A percentile compares a stretch with the other conserved stretches of the same genome.
Evolutionary conservation across 1,139 yeast species (phyloP).

Genomic region (Yamadazyma atlantica): DNA sequence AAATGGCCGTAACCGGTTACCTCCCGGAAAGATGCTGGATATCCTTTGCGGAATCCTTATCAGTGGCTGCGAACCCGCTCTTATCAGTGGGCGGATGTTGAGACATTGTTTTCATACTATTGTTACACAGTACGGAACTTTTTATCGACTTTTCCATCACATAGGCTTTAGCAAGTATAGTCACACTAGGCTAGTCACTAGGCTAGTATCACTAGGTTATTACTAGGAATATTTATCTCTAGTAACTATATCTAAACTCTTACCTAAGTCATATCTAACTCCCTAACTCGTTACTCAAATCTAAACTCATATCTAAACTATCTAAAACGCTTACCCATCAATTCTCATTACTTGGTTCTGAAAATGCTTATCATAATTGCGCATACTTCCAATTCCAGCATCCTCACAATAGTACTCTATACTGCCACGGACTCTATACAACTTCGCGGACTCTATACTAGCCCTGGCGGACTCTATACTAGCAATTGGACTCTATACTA

Average conservation of each 20-base stretch:
- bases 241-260: not conserved
- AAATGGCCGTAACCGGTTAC: not conserved
- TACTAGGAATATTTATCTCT: no score
- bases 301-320: not conserved
- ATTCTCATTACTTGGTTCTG: not conserved
- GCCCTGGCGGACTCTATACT: not conserved
- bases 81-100: no score
- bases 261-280: not conserved
- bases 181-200: no score
- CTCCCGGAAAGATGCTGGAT: no score
- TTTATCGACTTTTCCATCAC: no score
- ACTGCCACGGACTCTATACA: not conserved
- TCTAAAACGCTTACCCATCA: not conserved
- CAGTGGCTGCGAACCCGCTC: not conserved
- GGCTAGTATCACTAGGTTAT: no score
- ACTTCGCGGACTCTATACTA: not conserved
- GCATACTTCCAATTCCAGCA: not conserved
- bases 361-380: not conserved
- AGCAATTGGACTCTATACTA: not conserved
- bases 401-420: not conserved
- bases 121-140: no score
- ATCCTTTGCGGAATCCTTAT: not conserved
- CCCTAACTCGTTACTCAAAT: not conserved
- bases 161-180: no score
- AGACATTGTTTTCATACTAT: no score